Conservation (phyloP, 2,329 filamentous ascomycete species). For the Clonostachys sp. region DNA sequence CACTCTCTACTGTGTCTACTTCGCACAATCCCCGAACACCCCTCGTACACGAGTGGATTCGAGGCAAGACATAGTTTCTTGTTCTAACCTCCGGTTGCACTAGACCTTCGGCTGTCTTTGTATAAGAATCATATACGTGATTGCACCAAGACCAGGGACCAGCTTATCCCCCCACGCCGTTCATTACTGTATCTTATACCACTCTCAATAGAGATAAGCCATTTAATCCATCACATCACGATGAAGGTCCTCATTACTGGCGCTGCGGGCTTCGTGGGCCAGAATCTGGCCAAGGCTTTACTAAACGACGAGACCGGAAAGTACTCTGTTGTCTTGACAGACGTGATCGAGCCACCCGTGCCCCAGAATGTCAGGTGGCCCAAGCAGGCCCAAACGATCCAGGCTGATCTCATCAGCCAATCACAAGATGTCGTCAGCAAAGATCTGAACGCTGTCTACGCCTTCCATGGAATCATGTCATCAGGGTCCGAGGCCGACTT, state of each 20-base stretch:
- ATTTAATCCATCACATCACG: too few species aligned
- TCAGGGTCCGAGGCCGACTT: slow-evolving; percentile 55
- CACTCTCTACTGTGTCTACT: too few species aligned
- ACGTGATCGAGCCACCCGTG: slow-evolving; percentile 45
- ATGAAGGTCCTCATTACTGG: slow-evolving; percentile 52
- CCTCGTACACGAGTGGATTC: too few species aligned
- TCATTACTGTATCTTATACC: too few species aligned
- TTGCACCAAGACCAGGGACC: too few species aligned
- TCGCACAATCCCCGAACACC: too few species aligned
- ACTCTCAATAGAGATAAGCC: too few species aligned
- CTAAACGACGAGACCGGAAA: slow-evolving; percentile 20
- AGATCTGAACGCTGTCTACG: slow-evolving; percentile 41
- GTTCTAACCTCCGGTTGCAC: too few species aligned
- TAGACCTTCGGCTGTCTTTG: too few species aligned
- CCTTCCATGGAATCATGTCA: slow-evolving; percentile 63
- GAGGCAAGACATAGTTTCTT: too few species aligned
- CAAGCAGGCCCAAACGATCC: slow-evolving; percentile 13
- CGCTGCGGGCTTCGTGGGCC: slow-evolving; percentile 57
- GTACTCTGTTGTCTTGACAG: slow-evolving; percentile 44
- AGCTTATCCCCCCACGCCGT: too few species aligned
- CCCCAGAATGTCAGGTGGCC: slow-evolving; percentile 26
- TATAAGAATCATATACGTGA: too few species aligned
- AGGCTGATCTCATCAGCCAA: slow-evolving; percentile 24
- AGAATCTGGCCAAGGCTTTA: slow-evolving; percentile 50
- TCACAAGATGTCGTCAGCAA: slow-evolving; percentile 2